Conservation (phyloP, 2,329 filamentous ascomycete species). For the Beauveria rudraprayagi region DNA sequence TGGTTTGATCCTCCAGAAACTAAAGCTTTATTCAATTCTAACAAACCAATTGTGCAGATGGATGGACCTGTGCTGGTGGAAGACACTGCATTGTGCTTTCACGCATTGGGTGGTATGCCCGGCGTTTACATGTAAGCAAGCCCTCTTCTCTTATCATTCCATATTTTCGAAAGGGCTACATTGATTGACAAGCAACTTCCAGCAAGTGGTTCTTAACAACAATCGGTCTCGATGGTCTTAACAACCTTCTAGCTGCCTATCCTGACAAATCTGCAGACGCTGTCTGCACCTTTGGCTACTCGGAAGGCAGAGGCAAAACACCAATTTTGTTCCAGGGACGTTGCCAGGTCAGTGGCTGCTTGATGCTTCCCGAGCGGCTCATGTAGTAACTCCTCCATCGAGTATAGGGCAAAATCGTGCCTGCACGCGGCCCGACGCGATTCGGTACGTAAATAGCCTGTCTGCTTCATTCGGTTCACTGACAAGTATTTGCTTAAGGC, state of each 20-base stretch:
- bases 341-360: conserved; percentile 55
- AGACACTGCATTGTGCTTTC: conserved; percentile 91
- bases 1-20: neutral
- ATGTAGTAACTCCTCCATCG: neutral
- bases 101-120: conserved; percentile 81
- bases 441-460: conserved; percentile 60
- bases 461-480: neutral
- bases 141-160: neutral
- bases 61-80: conserved; percentile 87
- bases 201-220: conserved; percentile 92
- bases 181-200: conserved; percentile 11
- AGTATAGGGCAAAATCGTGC: conserved; percentile 65
- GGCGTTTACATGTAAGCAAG: conserved; percentile 83
- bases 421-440: conserved; percentile 65
- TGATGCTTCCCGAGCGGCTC: neutral
- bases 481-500: conserved; percentile 40
- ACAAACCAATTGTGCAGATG: conserved; percentile 42
- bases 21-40: neutral
- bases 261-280: conserved; percentile 86
- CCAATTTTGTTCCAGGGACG: conserved; percentile 86
- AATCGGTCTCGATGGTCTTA: conserved; percentile 76
- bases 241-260: conserved; percentile 83
- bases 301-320: conserved; percentile 72
- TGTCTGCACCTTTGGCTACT: conserved; percentile 94
- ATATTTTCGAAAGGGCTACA: neutral